Evolutionary conservation across 2,329 filamentous ascomycete species (phyloP), one percentile per base, ranked within the genome.

Genomic region (Beauveria sp.): DNA sequence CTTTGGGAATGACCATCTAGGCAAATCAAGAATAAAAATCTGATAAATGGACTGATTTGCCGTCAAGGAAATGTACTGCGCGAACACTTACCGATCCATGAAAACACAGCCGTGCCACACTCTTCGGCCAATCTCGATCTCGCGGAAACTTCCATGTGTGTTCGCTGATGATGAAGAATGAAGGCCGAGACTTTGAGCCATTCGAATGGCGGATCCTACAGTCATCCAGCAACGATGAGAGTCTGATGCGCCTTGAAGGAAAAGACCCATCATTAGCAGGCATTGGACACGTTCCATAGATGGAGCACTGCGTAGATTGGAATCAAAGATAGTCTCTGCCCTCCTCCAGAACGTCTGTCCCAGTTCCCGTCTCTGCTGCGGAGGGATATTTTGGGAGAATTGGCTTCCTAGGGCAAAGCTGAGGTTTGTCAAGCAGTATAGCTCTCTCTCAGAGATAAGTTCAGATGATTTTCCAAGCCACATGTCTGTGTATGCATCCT

Each of bases 61-160:
- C 22, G 22, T 62, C 53, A 30, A 24, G 6, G 6, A 28, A 51
- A 26, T 20, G 9, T 5, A 14, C 28, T 28, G 22, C 12, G 47
- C 22, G 1, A 50, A 50, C 22, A 60, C 49, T 34, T 56, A 64
- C 63, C 61, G 38, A 38, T 64, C 63, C 43, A 50, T 24, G 49
- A 46, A 64, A n/a, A 64, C 63, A 47, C 63, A 64, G 22, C 60
- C 57, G 40, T 64, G 63, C 63, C 63, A 64, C 18, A 51, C 63
- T 26, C 61, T 50, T 30, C 61, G 43, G 22, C 30, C 49, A 30
- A 63, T 57, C 38, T 63, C 61, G 12, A 34, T 50, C 45, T 63
- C 38, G 12, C 50, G 49, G 10, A 5, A 6, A 50, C 20, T 43
- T 49, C 28, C 26, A 38, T 38, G 24, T 20, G 18, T 51, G 38